phyloP scores from a whole-genome alignment of 2,329 filamentous ascomycete genomes.

The Rhynchosporium graminicola region DNA sequence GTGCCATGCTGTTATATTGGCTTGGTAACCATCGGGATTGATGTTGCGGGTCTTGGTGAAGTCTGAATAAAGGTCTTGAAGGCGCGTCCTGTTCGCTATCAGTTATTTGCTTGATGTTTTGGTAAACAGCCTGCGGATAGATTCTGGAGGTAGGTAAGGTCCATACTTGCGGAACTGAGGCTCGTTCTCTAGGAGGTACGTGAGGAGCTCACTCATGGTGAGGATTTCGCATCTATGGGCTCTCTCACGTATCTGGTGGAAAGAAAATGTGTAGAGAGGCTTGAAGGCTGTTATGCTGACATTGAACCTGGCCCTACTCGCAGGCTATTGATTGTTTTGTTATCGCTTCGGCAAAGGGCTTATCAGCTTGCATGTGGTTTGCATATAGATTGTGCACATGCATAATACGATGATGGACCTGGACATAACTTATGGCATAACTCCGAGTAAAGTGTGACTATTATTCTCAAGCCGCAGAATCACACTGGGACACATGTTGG shows the following conservation, averaged over 20 bases:
- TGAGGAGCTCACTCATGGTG: constrained; percentile 66
- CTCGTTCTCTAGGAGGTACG: constrained; percentile 63
- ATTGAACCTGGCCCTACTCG: constrained; percentile 11
- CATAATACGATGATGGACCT: neutral
- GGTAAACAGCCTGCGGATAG: neutral
- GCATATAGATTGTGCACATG: constrained; percentile 7
- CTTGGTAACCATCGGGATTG: constrained; percentile 82
- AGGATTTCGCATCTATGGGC: constrained; percentile 2
- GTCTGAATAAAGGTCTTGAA: constrained; percentile 87
- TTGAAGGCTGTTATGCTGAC: constrained; percentile 22
- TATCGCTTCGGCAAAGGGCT: constrained; percentile 1
- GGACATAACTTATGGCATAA: no score
- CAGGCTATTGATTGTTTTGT: constrained; percentile 5
- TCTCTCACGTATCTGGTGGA: neutral
- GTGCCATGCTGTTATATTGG: constrained; percentile 80
- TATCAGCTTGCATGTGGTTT: neutral
- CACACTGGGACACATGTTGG: no score
- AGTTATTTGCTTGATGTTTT: constrained; percentile 2
- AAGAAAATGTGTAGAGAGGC: neutral
- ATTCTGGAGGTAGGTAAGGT: constrained; percentile 4
- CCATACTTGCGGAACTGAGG: constrained; percentile 60
- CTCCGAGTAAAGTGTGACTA: no score
- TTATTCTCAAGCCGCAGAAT: no score
- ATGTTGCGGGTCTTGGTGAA: constrained; percentile 72
- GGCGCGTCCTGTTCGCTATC: constrained; percentile 58